These are phyloP conservation scores for Eucalyptus dawsonii DNA, from an alignment of 345 rosid species.

Conservation along the genomic window DNA sequence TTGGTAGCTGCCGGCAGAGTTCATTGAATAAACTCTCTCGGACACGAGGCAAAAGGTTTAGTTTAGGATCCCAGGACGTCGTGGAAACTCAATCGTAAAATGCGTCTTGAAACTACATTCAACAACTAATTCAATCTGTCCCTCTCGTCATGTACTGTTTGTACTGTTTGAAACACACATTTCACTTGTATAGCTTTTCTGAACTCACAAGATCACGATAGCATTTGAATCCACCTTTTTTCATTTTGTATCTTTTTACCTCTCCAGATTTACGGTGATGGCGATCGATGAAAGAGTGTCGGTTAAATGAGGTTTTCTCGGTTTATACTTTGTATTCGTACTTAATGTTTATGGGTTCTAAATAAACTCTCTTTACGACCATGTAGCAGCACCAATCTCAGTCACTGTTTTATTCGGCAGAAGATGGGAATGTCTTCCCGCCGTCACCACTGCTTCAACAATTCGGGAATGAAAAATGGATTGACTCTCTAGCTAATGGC, in stretches of 20 bases:
- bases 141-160: not conserved
- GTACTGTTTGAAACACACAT: not conserved
- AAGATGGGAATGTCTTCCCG: not conserved
- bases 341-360: not conserved
- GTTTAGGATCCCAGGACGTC: not conserved
- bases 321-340: not conserved
- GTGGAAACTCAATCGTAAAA: not conserved
- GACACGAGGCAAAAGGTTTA: not conserved
- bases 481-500: not conserved
- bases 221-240: not conserved
- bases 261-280: not conserved
- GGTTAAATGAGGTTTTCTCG: not conserved
- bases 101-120: not conserved
- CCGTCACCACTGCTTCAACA: not conserved
- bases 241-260: not conserved
- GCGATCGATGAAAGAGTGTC: not conserved
- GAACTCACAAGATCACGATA: not conserved
- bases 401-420: not conserved
- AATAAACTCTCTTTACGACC: not conserved
- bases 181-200: not conserved
- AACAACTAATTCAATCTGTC: not conserved
- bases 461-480: not conserved
- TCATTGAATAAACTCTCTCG: not conserved
- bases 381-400: not conserved
- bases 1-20: slow-evolving; percentile 23